Evolutionary conservation across 176 grass and related monocot species (phyloP), one percentile per base, ranked within the genome.

Genomic region (Aegilops bicornis): DNA sequence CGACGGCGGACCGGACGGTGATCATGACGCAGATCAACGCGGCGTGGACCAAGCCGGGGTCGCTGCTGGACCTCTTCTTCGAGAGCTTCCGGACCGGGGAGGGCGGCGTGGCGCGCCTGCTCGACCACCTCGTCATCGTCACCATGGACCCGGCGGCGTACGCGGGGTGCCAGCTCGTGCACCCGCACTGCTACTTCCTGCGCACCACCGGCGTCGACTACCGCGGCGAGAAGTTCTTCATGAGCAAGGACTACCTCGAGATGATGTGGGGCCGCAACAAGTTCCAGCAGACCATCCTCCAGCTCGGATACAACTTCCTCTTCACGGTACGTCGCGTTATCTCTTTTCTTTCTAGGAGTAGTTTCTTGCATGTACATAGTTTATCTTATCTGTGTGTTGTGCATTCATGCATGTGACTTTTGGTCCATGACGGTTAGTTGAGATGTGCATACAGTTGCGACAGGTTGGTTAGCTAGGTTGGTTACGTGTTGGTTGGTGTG

Each of bases 11-110:
- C 76, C 79, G 84, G 71, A 98, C 96, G 50, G 93, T 98, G 88
- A 94, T 98, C 86, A 84, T 98, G 91, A 98, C 96, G 70, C 88
- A 92, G 76, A 89, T 95, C 82, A 98, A 98, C 70, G 90, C 87
- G 72, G 93, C 93, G 36, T 98, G 93, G 93, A 89, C 93, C 3
- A 64, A 59, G 1, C 96, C 93, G 5, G 91, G 92, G 9, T 98
- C 96, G 11, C 84, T 98, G 52, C 91, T 98, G 4, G 96, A 98
- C 83, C 83, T 98, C 81, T 98, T 98, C 90, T 91, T 98, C 48
- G 93, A 98, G 92, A 95, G 93, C 84, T 98, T 98, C 91, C 69
- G 87, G 7, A 23, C 3, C 0, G 93, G 96, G 0, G 79, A 95
- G 20, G 90, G 90, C 30, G 88, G 87, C 24, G 91, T 92, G n/a